Conservation (phyloP, 345 rosid species). For the Leavenworthia alabamica region DNA sequence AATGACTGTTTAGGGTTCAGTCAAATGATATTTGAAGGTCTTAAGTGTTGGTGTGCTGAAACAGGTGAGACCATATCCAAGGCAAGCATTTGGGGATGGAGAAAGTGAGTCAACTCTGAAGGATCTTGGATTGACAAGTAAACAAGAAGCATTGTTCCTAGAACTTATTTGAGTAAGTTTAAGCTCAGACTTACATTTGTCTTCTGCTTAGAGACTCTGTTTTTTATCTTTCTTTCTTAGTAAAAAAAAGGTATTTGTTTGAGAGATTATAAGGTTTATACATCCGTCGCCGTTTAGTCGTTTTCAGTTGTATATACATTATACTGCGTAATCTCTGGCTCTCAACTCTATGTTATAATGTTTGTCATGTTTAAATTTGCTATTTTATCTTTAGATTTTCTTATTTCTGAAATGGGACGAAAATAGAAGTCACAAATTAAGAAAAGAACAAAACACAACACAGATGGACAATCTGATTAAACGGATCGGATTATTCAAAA, state of each 20-base stretch:
- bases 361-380: background rate
- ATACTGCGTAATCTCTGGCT: background rate
- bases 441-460: too few species aligned
- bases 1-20: background rate
- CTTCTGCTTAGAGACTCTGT: conserved; percentile 10
- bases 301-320: conserved; percentile 12
- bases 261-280: background rate
- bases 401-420: background rate
- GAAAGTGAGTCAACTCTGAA: conserved; percentile 58
- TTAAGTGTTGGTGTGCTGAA: conserved; percentile 9
- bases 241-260: conserved; percentile 10
- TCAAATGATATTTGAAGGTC: background rate
- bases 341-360: background rate
- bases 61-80: conserved; percentile 98
- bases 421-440: too few species aligned
- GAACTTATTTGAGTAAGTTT: conserved; percentile 53
- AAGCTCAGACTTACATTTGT: background rate
- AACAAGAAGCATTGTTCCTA: conserved; percentile 94
- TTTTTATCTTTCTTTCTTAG: conserved; percentile 7
- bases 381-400: background rate
- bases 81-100: conserved; percentile 83
- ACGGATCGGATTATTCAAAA: too few species aligned
- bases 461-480: too few species aligned
- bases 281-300: conserved; percentile 1
- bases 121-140: conserved; percentile 86